Evolutionary conservation across 345 rosid species (phyloP).

Genomic region (Citrus medica): DNA sequence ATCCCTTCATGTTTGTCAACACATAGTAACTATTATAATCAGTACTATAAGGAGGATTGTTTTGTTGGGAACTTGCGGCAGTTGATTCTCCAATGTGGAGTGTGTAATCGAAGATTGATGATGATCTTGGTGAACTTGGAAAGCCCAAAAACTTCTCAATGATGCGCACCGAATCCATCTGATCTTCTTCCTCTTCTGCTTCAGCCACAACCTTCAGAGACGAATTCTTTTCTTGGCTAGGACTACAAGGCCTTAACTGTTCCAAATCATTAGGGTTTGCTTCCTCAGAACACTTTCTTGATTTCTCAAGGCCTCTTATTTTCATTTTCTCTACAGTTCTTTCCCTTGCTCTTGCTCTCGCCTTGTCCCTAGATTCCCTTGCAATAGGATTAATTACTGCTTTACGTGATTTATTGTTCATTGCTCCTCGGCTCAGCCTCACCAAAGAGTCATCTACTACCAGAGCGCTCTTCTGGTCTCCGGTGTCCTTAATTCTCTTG

Average conservation of each 20-base stretch:
- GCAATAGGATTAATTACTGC: slow-evolving; percentile 12
- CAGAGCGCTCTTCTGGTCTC: slow-evolving; percentile 9
- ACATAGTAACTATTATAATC: slow-evolving; percentile 18
- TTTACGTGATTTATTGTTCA: slow-evolving; percentile 16
- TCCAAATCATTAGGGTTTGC: slow-evolving; percentile 35
- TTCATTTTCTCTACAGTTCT: slow-evolving; percentile 56
- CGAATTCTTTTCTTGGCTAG: slow-evolving; percentile 19
- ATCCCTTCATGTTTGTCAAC: slow-evolving; percentile 23
- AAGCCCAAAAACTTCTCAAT: slow-evolving; percentile 55
- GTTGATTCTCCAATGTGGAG: slow-evolving; percentile 15
- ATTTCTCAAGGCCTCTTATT: slow-evolving; percentile 23
- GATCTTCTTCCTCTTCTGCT: slow-evolving; percentile 29
- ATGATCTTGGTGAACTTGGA: slow-evolving; percentile 12
- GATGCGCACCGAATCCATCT: slow-evolving; percentile 43
- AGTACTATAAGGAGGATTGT: slow-evolving; percentile 12
- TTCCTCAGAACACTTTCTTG: slow-evolving; percentile 22
- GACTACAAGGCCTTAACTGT: slow-evolving; percentile 12
- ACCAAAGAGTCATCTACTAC: slow-evolving; percentile 8
- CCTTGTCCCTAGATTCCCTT: slow-evolving; percentile 54
- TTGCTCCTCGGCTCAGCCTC: slow-evolving; percentile 10
- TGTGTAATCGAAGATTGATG: slow-evolving; percentile 27
- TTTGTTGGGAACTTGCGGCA: slow-evolving; percentile 20
- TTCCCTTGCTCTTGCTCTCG: slow-evolving; percentile 70
- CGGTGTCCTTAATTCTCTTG: slow-evolving; percentile 17
- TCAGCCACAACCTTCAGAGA: slow-evolving; percentile 7